These are phyloP conservation scores for Austroboletus olivaceoglutinosus DNA, from an alignment of 1,284 basidiomycete species.

Conservation along the genomic window DNA sequence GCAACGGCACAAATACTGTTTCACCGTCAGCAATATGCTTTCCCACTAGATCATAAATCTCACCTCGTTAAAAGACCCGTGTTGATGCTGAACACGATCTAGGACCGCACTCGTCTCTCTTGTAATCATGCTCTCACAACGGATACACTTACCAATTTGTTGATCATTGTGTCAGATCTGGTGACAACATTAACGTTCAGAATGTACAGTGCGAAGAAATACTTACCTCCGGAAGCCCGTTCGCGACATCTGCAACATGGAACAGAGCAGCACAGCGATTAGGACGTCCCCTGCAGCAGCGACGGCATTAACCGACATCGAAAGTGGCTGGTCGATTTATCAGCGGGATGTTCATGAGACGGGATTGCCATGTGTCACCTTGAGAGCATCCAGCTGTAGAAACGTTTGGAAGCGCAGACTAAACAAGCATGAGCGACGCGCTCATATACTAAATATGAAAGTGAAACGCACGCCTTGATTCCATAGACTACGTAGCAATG, in stretches of 20 bases:
- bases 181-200: not conserved
- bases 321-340: conserved; percentile 35
- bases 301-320: conserved; percentile 53
- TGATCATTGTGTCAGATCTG: conserved; percentile 51
- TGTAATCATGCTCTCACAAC: not conserved
- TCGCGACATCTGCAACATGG: conserved; percentile 49
- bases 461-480: conserved; percentile 37
- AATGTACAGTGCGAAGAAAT: not conserved
- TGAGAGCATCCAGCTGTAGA: conserved; percentile 30
- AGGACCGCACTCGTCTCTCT: not conserved
- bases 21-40: not conserved
- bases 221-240: conserved; percentile 55
- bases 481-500: conserved; percentile 36
- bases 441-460: not conserved
- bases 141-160: conserved; percentile 37
- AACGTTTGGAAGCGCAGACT: conserved; percentile 37
- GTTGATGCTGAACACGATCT: conserved; percentile 52
- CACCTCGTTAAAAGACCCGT: conserved; percentile 44
- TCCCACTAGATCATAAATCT: not conserved
- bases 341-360: not conserved
- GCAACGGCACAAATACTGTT: conserved; percentile 40
- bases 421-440: conserved; percentile 16
- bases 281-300: conserved; percentile 55
- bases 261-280: conserved; percentile 52
- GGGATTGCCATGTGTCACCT: conserved; percentile 18